Conservation (phyloP, 345 rosid species). For the Eucalyptus sp. region DNA sequence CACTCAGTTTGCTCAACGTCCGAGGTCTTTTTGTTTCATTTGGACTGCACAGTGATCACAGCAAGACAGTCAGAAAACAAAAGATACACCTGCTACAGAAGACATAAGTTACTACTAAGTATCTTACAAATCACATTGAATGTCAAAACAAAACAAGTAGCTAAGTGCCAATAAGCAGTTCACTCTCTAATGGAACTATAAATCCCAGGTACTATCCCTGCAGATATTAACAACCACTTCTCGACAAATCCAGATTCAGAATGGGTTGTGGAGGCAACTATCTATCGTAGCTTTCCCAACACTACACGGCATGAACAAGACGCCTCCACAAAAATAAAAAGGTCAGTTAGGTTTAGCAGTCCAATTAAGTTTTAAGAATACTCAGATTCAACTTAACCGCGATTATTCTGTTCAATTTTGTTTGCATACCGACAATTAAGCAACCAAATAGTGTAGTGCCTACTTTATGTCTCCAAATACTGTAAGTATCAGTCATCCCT, state of each 20-base stretch:
- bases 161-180: neutral
- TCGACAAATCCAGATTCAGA: neutral
- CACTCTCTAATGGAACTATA: neutral
- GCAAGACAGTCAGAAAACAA: neutral
- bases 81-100: neutral
- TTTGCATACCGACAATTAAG: neutral
- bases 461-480: neutral
- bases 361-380: neutral
- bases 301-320: neutral
- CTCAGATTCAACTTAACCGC: neutral
- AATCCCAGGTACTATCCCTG: neutral
- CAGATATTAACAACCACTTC: neutral
- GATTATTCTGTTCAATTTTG: neutral
- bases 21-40: slow-evolving; percentile 71
- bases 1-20: slow-evolving; percentile 76
- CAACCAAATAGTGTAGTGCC: neutral
- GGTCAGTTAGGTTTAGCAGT: neutral
- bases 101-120: neutral
- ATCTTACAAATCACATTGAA: neutral
- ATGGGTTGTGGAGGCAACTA: neutral
- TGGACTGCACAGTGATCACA: slow-evolving; percentile 40
- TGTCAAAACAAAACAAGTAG: neutral
- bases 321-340: neutral
- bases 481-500: neutral
- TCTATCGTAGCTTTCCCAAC: neutral